phyloP scores from a whole-genome alignment of 192 early-diverging fungal genomes.

The Gigaspora rosea region DNA sequence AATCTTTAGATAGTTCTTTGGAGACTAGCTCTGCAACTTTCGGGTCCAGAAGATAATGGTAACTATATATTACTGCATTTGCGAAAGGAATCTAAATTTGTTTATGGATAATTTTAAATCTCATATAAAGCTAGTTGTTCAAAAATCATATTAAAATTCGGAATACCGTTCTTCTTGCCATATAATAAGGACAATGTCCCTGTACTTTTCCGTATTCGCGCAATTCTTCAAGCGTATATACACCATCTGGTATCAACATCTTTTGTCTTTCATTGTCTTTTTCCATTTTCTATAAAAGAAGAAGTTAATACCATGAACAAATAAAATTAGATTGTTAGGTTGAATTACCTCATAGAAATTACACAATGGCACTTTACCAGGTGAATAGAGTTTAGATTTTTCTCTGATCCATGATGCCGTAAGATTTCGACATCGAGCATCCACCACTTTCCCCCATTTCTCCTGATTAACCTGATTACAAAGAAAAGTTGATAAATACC shows the following conservation, averaged over 20 bases:
- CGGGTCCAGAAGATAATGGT: constrained; percentile 99
- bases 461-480: constrained; percentile 59
- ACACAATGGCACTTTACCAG: constrained; percentile 62
- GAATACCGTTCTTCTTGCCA: constrained; percentile 80
- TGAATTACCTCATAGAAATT: constrained; percentile 74
- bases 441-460: constrained; percentile 82
- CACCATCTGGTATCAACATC: constrained; percentile 75
- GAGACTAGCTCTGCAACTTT: constrained; percentile 98
- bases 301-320: not conserved
- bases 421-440: constrained; percentile 87
- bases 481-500: not conserved
- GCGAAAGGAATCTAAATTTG: constrained; percentile 73
- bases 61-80: constrained; percentile 97
- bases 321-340: not conserved
- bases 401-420: constrained; percentile 94
- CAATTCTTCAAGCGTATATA: constrained; percentile 97
- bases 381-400: constrained; percentile 50
- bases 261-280: constrained; percentile 47
- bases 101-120: constrained; percentile 19
- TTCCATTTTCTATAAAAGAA: constrained; percentile 62
- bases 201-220: constrained; percentile 74
- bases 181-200: constrained; percentile 92
- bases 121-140: constrained; percentile 7
- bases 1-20: constrained; percentile 89
- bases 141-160: not conserved